Evolutionary conservation across 805 yeast species (phyloP), one percentile per base, ranked within the genome.

Genomic region (Sungouiella thailandica): DNA sequence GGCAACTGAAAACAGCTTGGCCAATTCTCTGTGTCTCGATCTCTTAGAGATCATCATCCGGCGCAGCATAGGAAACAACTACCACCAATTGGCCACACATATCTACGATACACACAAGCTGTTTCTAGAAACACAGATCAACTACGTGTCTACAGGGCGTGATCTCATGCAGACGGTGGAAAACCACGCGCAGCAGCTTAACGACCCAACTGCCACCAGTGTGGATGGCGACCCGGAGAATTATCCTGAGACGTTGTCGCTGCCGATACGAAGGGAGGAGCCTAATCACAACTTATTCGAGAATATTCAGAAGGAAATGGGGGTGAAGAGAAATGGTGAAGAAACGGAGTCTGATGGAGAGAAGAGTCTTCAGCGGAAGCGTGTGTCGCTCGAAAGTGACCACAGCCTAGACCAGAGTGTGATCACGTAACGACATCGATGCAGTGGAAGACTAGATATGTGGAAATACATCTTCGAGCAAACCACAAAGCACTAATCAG

Each of bases 21-120:
- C 83, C 3, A 83, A 78, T 49, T 87, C 96, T 0, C 73, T 89
- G 5, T 73, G 90, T 42, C 63, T 87, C 29, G 88, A 83, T 52
- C 63, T 89, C 15, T 60, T 80, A 22, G 82, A 76, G 45, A 63
- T 69, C 14, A 50, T 59, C 24, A 41, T 48, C 20, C 50, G 45
- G 37, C 57, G 51, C 31, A 54, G 56, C 37, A 37, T 39, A 11
- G 32, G 46, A 15, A 46, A 50, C 12, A 60, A 59, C 34, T 62
- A 43, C 43, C 53, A 51, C 27, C 28, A 43, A 9, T 44, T 66
- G 31, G 64, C 61, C 5, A 47, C 38, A 14, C 49, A 62, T 38
- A 53, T 65, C 20, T 50, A 55, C 37, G 47, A 50, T 10, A 47
- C 53, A 49, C 74, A 34, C 45, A 60, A 36, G 34, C 49, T 33